Base-by-base conservation (phyloP, 2,329 filamentous ascomycete species). In the Aotearoamyces nothofagi region DNA sequence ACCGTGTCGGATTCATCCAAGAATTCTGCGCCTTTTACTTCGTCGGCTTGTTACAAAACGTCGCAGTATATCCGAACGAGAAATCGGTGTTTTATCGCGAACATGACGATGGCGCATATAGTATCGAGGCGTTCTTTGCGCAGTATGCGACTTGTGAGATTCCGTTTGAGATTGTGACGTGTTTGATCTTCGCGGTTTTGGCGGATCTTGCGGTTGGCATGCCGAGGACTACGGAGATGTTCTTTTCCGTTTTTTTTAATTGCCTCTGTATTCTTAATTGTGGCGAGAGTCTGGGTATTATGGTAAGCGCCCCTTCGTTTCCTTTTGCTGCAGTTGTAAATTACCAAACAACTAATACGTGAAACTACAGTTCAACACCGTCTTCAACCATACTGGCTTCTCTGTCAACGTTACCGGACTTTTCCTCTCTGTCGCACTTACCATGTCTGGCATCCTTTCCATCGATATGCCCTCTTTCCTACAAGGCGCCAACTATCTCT, bases 1-100 rank as follows among this genome's bases (percentile, higher is more conserved):
- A 73, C 28, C 66, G 78, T 2, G 64, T 84, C 40, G 79, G 79
- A 0, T 78, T 82, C 39, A 56, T 83, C 1, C 73, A 83, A 38
- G 69, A 84, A 44, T 62, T 83, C 16, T 67, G 71, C 1, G 72
- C 77, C 0, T 67, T 80, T 19, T 78, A 79, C 50, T 79, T 79
- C 40, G 68, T 80, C 2, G 78, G 78, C 15, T 82, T 84, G 77
- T 60, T 84, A 9, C 77, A 84, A 48, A 83, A 83, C 42, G 73
- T 83, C 4, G 75, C 77, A 3, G 62, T 80, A 5, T 83, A 83
- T 43, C 78, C 78, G 0, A 57, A 57, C 22, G 78, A 83, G 44
- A 63, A 76, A 4, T 76, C 81, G 32, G 77, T 83, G 1, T 84
- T 83, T 47, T 81, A 83, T 44, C 66, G 74, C 39, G 79, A 86